Evolutionary conservation across 106 monocot species (phyloP).

Genomic region (Agapanthus africanus): DNA sequence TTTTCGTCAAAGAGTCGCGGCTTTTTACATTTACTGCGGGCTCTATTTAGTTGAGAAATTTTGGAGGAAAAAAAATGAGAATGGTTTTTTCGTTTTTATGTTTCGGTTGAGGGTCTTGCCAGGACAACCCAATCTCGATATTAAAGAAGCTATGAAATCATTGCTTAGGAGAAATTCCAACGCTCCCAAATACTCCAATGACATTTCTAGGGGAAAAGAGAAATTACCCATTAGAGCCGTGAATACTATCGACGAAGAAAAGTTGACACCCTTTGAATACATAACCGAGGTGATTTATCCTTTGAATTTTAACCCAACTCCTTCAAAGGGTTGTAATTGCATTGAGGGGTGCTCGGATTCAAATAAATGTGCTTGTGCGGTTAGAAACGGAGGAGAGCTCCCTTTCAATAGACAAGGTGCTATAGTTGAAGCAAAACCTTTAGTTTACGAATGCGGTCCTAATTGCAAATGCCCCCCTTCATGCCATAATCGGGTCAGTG

Average conservation of each 20-base stretch:
- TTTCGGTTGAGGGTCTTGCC: conserved; percentile 42
- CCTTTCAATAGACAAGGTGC: conserved; percentile 58
- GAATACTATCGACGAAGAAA: conserved; percentile 34
- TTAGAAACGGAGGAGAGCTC: conserved; percentile 75
- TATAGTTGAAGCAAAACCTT: conserved; percentile 49
- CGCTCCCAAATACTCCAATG: conserved; percentile 16
- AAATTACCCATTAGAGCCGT: conserved; percentile 44
- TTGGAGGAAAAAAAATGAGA: conserved; percentile 29
- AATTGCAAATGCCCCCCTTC: conserved; percentile 72
- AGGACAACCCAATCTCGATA: conserved; percentile 37
- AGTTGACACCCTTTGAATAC: conserved; percentile 21
- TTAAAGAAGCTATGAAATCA: conserved; percentile 14
- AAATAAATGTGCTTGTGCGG: conserved; percentile 54
- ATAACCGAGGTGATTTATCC: conserved; percentile 23
- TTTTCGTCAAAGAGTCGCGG: conserved; percentile 11
- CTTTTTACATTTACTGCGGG: conserved; percentile 60
- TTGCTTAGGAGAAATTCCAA: not conserved
- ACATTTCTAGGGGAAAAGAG: conserved; percentile 69
- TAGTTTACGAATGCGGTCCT: conserved; percentile 80
- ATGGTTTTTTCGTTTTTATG: conserved; percentile 37
- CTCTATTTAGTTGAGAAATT: conserved; percentile 46
- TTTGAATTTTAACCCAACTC: conserved; percentile 8
- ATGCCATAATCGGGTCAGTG: conserved; percentile 69
- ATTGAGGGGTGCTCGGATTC: conserved; percentile 51
- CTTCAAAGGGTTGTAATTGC: conserved; percentile 45